These are phyloP conservation scores for Penicillium daleae DNA, from an alignment of 495 filamentous ascomycete species.

Conservation along the genomic window DNA sequence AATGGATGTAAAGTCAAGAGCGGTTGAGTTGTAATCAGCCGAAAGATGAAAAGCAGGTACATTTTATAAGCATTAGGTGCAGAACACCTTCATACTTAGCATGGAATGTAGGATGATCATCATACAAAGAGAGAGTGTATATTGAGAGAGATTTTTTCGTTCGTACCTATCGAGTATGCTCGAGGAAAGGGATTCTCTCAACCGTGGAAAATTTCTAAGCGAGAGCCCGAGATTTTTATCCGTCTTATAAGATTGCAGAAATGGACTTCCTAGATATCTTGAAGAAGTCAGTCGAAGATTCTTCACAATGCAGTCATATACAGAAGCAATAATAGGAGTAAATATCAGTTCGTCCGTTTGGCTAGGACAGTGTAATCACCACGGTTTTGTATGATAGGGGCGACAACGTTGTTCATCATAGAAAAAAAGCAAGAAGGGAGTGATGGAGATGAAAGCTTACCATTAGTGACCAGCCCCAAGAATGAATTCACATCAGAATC, in stretches of 20 bases:
- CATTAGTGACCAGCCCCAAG: slow-evolving; percentile 34
- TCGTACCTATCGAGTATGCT: slow-evolving; percentile 14
- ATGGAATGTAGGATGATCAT: slow-evolving; percentile 81
- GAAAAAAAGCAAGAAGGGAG: slow-evolving; percentile 28
- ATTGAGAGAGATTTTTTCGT: background rate
- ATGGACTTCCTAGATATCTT: slow-evolving; percentile 22
- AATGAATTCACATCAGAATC: slow-evolving; percentile 18
- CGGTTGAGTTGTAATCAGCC: slow-evolving; percentile 61
- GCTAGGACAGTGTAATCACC: slow-evolving; percentile 88
- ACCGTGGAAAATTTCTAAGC: background rate
- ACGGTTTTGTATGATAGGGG: slow-evolving; percentile 86
- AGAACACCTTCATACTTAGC: slow-evolving; percentile 81
- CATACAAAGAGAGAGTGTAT: slow-evolving; percentile 48
- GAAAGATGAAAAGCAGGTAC: slow-evolving; percentile 96
- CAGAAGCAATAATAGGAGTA: slow-evolving; percentile 22
- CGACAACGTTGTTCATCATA: slow-evolving; percentile 90
- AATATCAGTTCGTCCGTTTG: slow-evolving; percentile 85
- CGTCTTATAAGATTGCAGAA: background rate
- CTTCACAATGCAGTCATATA: slow-evolving; percentile 20
- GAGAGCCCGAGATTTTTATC: background rate
- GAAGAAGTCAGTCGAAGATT: slow-evolving; percentile 33
- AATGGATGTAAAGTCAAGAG: slow-evolving; percentile 25
- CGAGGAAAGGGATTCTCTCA: background rate
- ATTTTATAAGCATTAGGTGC: slow-evolving; percentile 70
- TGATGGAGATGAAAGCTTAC: slow-evolving; percentile 37